Evolutionary conservation across 805 yeast genomes (phyloP), one percentile per base, ranked within the genome.

Genomic region (Spathaspora arborariae): DNA sequence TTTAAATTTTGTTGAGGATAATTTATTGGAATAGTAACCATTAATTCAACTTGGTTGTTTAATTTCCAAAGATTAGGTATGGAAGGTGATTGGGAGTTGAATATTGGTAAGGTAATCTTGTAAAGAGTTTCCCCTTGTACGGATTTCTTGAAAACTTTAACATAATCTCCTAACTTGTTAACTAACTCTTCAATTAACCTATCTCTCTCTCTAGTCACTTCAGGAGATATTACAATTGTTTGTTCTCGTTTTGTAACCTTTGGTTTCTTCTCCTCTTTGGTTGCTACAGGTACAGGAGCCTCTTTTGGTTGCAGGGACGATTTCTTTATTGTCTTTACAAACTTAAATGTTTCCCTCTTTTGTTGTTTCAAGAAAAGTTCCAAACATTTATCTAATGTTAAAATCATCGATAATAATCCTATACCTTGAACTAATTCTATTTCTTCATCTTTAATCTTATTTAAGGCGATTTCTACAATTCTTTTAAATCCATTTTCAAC

Each of bases 401-500:
- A 55, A 4, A 85, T 50, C 64, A 79, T 77, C 3, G 83, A 78
- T n/a, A 70, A 56, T 33, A 85, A 68, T 20, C 82, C 79, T 42
- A 66, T 68, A 0, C 81, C 81, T 40, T 70, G 68, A 1, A 70
- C 75, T 46, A 79, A 52, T 24, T 56, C 60, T 2, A 58, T 56
- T 2, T 57, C 62, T 37, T 55, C 59, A 26, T 56, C 62, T n/a
- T 45, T 47, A 30, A 52, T 63, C 35, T 50, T 45, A 13, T 40
- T 27, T 44, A 48, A 45, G 13, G 68, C 65, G 4, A 62, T 42
- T 5, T 50, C 49, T 6, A 56, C 76, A 18, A 82, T 80, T 40
- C 65, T 60, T 37, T 64, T 65, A 60, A 82, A 86, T 5, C 90
- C 92, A 4, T 62, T 53, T 56, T 85, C 92, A n/a, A 85, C 68